These are phyloP conservation scores for Mucor lusitanicus DNA, from an alignment of 371 early-diverging fungal genomes.

Conservation along the genomic window DNA sequence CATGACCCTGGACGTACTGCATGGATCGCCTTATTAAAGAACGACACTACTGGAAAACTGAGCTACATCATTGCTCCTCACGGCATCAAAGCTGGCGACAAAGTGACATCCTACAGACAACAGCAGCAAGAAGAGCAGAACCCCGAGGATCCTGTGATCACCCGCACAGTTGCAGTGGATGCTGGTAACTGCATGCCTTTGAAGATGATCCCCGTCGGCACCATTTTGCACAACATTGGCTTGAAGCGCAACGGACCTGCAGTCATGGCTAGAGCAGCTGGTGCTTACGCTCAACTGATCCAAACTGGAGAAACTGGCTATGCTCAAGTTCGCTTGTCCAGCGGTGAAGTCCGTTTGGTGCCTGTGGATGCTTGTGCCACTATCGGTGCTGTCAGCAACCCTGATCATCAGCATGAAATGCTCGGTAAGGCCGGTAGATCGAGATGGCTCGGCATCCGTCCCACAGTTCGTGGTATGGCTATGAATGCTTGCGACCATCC, in stretches of 20 bases:
- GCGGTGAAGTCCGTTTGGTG: constrained; percentile 91
- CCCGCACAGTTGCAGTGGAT: constrained; percentile 72
- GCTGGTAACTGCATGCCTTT: constrained; percentile 92
- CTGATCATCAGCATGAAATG: constrained; percentile 87
- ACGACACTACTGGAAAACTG: constrained; percentile 73
- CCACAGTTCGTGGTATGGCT: constrained; percentile 98
- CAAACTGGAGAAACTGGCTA: constrained; percentile 77
- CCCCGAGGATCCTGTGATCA: constrained; percentile 37
- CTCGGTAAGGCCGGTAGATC: constrained; percentile 93
- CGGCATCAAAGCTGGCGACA: constrained; percentile 73
- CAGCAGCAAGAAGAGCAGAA: constrained; percentile 5
- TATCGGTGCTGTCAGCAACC: constrained; percentile 92
- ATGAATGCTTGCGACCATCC: constrained; percentile 99
- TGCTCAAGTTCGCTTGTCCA: constrained; percentile 86
- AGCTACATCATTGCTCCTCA: constrained; percentile 88
- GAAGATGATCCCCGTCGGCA: constrained; percentile 92
- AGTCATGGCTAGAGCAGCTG: constrained; percentile 87
- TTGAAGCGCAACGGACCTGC: constrained; percentile 83
- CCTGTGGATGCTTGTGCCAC: constrained; percentile 90
- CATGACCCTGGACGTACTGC: constrained; percentile 95
- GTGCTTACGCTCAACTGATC: constrained; percentile 87
- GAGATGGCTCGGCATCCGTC: constrained; percentile 87
- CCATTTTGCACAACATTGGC: constrained; percentile 86
- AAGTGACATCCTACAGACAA: constrained; percentile 42
- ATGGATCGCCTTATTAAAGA: constrained; percentile 87